These are phyloP conservation scores for Rhodotorula mucilaginosa DNA, from an alignment of 1,284 basidiomycete genomes.

Conservation along the genomic window DNA sequence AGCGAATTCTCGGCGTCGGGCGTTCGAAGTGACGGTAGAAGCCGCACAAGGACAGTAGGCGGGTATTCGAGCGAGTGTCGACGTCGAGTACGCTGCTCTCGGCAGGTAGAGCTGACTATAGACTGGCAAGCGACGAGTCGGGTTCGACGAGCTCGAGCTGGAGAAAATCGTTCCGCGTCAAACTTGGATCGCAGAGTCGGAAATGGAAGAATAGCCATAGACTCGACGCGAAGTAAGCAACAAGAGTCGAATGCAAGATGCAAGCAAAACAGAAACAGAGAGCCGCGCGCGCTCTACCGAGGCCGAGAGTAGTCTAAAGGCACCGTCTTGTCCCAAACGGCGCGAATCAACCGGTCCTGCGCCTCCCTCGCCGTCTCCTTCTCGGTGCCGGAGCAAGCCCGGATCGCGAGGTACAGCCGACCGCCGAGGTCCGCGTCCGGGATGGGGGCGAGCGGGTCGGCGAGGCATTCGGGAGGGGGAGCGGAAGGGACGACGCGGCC, in stretches of 20 bases:
- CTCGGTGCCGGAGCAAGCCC: constrained; percentile 39
- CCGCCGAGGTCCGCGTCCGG: constrained; percentile 43
- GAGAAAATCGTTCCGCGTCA: too few relatives aligned
- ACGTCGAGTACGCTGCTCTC: too few relatives aligned
- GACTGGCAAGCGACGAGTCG: too few relatives aligned
- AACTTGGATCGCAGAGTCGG: too few relatives aligned
- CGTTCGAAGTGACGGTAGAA: too few relatives aligned
- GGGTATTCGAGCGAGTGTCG: too few relatives aligned
- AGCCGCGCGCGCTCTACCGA: constrained; percentile 4
- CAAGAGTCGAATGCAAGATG: neutral
- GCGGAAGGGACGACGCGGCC: constrained; percentile 45
- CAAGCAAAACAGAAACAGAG: neutral
- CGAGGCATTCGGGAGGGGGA: constrained; percentile 24
- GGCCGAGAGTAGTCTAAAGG: constrained; percentile 43
- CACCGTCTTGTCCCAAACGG: constrained; percentile 42
- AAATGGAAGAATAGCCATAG: too few relatives aligned
- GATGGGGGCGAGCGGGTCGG: constrained; percentile 18
- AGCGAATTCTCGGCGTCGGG: too few relatives aligned
- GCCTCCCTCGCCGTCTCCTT: constrained; percentile 38
- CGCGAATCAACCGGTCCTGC: constrained; percentile 43
- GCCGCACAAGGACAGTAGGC: too few relatives aligned
- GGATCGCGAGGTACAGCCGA: constrained; percentile 44
- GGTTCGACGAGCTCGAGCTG: too few relatives aligned
- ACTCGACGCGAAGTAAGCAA: too few relatives aligned
- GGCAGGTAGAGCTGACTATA: too few relatives aligned